Evolutionary conservation across 352 stramenopile genomes (phyloP).

Genomic region (Saprolegnia diclina): DNA sequence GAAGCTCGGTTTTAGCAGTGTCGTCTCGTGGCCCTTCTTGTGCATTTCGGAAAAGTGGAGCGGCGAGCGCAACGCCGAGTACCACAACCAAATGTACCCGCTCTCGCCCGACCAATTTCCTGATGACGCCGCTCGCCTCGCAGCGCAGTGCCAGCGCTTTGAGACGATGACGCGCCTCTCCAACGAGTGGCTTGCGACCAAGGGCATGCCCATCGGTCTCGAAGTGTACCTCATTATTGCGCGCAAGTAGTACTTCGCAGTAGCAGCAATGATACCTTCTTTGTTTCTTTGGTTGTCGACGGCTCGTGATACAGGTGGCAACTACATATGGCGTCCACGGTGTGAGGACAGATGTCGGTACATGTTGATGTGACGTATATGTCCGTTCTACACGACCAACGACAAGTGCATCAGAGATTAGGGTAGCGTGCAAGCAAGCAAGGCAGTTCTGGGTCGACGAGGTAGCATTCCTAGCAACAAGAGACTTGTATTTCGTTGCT

Average conservation of each 20-base stretch:
- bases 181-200: slow-evolving; percentile 42
- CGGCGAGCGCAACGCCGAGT: slow-evolving; percentile 40
- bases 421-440: too few relatives aligned
- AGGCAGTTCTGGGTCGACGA: too few relatives aligned
- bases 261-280: neutral
- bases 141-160: slow-evolving; percentile 30
- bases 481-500: too few relatives aligned
- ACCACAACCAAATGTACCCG: slow-evolving; percentile 31
- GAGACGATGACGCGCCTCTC: slow-evolving; percentile 38
- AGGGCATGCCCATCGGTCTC: slow-evolving; percentile 45
- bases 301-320: too few relatives aligned
- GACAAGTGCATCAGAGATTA: too few relatives aligned
- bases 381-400: too few relatives aligned
- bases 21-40: slow-evolving; percentile 48
- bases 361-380: too few relatives aligned
- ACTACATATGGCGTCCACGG: too few relatives aligned
- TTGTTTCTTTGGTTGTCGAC: neutral
- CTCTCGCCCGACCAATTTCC: neutral
- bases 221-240: slow-evolving; percentile 53
- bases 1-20: slow-evolving; percentile 33
- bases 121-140: slow-evolving; percentile 30
- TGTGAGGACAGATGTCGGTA: too few relatives aligned
- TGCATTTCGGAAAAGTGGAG: slow-evolving; percentile 47
- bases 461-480: too few relatives aligned
- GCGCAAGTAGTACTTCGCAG: slow-evolving; percentile 27